Conservation (phyloP, 2,329 filamentous ascomycete genomes). For the Fusarium sacchari region DNA sequence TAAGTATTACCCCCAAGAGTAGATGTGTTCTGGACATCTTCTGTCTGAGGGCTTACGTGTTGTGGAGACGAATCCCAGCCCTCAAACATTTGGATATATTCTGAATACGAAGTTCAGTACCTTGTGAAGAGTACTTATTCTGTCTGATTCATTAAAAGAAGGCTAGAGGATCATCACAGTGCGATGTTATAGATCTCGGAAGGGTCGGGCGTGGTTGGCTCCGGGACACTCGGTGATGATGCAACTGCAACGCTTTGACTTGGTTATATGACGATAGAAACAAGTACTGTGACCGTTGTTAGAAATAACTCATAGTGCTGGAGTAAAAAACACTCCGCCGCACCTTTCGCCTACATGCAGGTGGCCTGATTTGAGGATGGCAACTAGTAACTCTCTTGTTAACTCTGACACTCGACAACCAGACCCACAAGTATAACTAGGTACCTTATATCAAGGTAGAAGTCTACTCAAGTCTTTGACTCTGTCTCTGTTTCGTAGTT, state of each 20-base stretch:
- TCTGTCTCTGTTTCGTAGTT: not conserved
- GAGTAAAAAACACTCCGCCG: not conserved
- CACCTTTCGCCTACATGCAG: not conserved
- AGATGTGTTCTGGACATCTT: not conserved
- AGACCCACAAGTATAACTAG: not conserved
- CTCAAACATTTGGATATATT: not conserved
- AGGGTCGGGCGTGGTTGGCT: not conserved
- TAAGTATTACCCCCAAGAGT: no score
- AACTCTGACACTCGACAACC: not conserved
- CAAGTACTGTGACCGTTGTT: not conserved
- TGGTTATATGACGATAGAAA: not conserved
- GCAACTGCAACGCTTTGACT: not conserved
- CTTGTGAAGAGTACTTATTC: not conserved
- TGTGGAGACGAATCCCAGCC: not conserved
- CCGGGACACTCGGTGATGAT: not conserved
- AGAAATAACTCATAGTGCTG: accelerated
- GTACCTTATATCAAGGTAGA: accelerated
- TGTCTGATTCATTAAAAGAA: not conserved
- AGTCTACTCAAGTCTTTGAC: accelerated
- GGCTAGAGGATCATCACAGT: not conserved
- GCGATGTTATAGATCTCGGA: not conserved
- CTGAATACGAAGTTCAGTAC: not conserved
- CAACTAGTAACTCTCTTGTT: not conserved
- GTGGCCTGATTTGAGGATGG: not conserved
- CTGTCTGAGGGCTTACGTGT: not conserved